Conservation (phyloP, 805 yeast species). For the Metschnikowia proteae region DNA sequence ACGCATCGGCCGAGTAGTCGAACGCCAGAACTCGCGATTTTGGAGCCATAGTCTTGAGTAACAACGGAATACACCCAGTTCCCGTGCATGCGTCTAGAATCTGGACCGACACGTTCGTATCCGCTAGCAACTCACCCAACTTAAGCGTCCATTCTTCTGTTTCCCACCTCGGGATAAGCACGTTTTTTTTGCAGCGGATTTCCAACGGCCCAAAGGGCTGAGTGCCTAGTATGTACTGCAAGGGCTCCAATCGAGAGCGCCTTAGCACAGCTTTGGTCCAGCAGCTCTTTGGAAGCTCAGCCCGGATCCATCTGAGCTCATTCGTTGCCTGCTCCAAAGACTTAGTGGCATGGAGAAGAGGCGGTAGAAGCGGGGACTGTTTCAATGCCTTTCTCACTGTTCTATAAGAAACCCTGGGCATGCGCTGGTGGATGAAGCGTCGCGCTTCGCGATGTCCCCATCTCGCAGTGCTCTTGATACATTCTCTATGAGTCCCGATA, state of each 20-base stretch:
- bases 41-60: constrained; percentile 31
- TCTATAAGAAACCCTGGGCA: constrained; percentile 33
- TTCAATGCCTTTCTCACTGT: constrained; percentile 26
- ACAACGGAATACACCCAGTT: constrained; percentile 72
- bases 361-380: constrained; percentile 28
- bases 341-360: constrained; percentile 30
- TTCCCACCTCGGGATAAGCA: constrained; percentile 89
- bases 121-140: background rate
- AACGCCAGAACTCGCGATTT: constrained; percentile 38
- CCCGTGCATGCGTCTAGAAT: constrained; percentile 20
- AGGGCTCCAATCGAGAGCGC: constrained; percentile 57
- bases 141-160: constrained; percentile 82
- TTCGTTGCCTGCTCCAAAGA: constrained; percentile 41
- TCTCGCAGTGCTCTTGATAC: background rate
- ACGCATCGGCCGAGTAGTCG: constrained; percentile 56
- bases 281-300: constrained; percentile 46
- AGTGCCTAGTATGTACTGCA: constrained; percentile 78
- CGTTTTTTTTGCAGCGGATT: constrained; percentile 57
- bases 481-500: background rate
- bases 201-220: constrained; percentile 82
- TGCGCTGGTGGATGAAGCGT: constrained; percentile 5
- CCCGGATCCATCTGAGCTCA: constrained; percentile 63
- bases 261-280: constrained; percentile 52
- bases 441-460: background rate
- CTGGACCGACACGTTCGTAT: background rate